A percentile compares a stretch with the other conserved stretches of the same genome.
Conservation (phyloP, 495 filamentous ascomycete species). For the Hypoxylon crocopeplum region DNA sequence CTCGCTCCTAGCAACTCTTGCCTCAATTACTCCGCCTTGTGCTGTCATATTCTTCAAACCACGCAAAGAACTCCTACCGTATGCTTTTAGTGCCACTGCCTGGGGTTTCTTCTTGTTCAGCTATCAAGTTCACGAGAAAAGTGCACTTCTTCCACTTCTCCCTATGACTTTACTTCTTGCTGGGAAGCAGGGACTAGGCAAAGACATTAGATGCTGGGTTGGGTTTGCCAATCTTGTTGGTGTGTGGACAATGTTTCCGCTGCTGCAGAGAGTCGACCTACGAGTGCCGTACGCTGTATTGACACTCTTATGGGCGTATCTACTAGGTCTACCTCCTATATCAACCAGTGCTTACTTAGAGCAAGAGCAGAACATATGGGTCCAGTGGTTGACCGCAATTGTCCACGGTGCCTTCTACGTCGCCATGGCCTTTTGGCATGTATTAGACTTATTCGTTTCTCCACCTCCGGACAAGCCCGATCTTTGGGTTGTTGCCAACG, state of each 20-base stretch:
- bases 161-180: conserved; percentile 89
- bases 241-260: conserved; percentile 91
- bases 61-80: conserved; percentile 74
- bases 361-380: conserved; percentile 50
- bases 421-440: conserved; percentile 79
- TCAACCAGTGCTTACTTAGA: conserved; percentile 70
- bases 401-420: conserved; percentile 79
- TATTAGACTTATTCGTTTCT: conserved; percentile 68
- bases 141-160: conserved; percentile 85
- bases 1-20: conserved; percentile 76
- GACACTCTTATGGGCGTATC: conserved; percentile 85
- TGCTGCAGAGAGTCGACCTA: conserved; percentile 84
- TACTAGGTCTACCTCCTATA: conserved; percentile 83
- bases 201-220: conserved; percentile 83
- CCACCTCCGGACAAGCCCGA: conserved; percentile 83
- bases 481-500: conserved; percentile 91
- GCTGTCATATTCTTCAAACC: conserved; percentile 80
- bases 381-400: conserved; percentile 63
- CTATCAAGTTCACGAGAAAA: conserved; percentile 98
- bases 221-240: conserved; percentile 91
- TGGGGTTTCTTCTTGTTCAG: conserved; percentile 98
- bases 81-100: conserved; percentile 78
- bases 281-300: conserved; percentile 84
- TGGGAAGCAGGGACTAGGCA: conserved; percentile 74
- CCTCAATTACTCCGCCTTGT: conserved; percentile 78